Evolutionary conservation across 1,284 basidiomycete species (phyloP).

Genomic region (Macrocybe sp.): DNA sequence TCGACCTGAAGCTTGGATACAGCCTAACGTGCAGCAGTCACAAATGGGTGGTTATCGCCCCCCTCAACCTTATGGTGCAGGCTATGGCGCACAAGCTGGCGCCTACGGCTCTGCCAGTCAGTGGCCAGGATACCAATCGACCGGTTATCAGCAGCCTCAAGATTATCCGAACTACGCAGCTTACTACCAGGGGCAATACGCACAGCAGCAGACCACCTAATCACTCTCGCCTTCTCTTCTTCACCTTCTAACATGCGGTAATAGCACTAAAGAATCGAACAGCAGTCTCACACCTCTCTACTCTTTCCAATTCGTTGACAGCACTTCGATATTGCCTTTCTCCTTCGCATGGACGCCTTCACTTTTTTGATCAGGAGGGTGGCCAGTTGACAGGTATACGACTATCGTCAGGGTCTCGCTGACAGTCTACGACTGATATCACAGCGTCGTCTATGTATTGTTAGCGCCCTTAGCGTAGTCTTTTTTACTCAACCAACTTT

Average conservation of each 20-base stretch:
- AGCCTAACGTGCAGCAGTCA: constrained; percentile 43
- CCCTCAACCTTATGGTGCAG: constrained; percentile 41
- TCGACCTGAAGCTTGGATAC: constrained; percentile 79
- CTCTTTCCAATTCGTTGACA: constrained; percentile 13
- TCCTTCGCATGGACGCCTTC: background rate
- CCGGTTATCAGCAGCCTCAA: constrained; percentile 54
- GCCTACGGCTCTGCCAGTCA: constrained; percentile 38
- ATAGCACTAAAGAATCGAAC: constrained; percentile 28
- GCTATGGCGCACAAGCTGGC: constrained; percentile 28
- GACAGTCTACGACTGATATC: constrained; percentile 4
- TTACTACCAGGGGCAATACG: constrained; percentile 79
- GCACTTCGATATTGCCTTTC: background rate
- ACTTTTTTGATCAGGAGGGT: background rate
- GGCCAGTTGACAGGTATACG: constrained; percentile 4
- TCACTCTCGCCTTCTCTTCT: constrained; percentile 24
- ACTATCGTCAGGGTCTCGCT: background rate
- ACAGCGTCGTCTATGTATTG: background rate
- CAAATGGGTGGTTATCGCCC: constrained; percentile 50
- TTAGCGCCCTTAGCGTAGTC: background rate
- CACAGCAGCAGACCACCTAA: constrained; percentile 63
- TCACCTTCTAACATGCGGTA: constrained; percentile 29
- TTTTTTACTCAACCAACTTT: constrained; percentile 5
- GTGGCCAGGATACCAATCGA: constrained; percentile 43
- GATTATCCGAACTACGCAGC: constrained; percentile 74
- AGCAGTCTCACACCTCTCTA: constrained; percentile 16